phyloP scores from a whole-genome alignment of 1,139 yeast genomes.

The Magnusiomyces ingens region DNA sequence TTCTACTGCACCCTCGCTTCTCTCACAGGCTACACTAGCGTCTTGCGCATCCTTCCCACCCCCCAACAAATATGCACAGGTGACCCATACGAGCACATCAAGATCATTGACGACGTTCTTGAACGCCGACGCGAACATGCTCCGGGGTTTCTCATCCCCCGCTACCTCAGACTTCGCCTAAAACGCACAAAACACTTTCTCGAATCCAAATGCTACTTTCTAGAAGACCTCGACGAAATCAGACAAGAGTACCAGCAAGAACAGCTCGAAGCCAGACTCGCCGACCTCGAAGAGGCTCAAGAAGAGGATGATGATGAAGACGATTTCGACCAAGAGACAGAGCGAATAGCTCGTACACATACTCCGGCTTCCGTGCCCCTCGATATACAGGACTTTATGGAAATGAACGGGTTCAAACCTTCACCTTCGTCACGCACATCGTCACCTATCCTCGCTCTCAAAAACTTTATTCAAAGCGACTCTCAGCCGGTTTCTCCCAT shows the following conservation, averaged over 20 bases:
- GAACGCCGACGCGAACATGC: constrained; percentile 3
- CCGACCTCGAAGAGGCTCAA: not conserved
- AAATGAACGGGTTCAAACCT: not conserved
- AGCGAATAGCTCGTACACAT: no score
- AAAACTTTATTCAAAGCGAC: no score
- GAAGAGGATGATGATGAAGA: not conserved
- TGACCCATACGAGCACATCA: constrained; percentile 4
- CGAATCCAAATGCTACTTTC: constrained; percentile 1
- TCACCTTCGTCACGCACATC: not conserved
- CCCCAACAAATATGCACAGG: constrained; percentile 3
- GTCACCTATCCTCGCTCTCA: constrained; percentile 2
- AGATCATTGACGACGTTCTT: constrained; percentile 1
- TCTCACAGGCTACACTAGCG: not conserved
- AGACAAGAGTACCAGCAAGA: constrained; percentile 3
- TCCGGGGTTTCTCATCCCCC: constrained; percentile 3
- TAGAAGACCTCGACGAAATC: constrained; percentile 5
- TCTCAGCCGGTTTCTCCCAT: no score
- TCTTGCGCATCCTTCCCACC: constrained; percentile 1
- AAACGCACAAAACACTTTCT: constrained; percentile 7
- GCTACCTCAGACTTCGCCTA: constrained; percentile 4
- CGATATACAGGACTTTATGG: no score
- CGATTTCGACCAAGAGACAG: not conserved
- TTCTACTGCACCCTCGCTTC: constrained; percentile 4
- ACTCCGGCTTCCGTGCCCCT: no score
- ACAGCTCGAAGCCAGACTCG: not conserved